Base-by-base conservation (phyloP, 371 early-diverging fungal genomes). In the Zancudomyces culisetae region DNA sequence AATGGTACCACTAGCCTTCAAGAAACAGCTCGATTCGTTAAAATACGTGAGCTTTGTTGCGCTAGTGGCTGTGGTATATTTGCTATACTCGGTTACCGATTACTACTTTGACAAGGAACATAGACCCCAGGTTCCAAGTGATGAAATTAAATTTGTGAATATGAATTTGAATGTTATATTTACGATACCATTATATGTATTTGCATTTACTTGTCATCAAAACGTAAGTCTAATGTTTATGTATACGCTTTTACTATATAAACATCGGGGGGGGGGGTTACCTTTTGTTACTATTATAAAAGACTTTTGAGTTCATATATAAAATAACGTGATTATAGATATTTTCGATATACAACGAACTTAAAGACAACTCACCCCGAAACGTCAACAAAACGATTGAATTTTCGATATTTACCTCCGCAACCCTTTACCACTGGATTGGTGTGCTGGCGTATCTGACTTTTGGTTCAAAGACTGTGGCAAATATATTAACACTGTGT, bases 171-270 rank as follows among this genome's bases (percentile, higher is more conserved):
- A 71, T 13, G 87, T 95, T 62, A 79, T 98, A 50, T 75, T 74
- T 21, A 78, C 78, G 2, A 63, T 98, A 23, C 98, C 98, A 1
- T 87, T 98, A 42, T 98, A 98, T 75, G 90, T 99, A 22, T 99
- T 99, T 76, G 88, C 92, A n/a, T 99, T 98, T 57, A 93, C 93
- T 41, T 96, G 61, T 68, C 78, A 64, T 67, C 66, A 66, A 53
- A 65, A 57, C 56, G 48, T 48, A 23, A 15, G 22, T 27, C 15
- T 48, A n/a, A n/a, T n/a, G n/a, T 48, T n/a, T 23, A 27, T n/a
- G 6, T 43, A 21, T 39, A 42, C 23, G n/a, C 24, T 21, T n/a
- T 21, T 40, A 21, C 8, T 43, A 51, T 39, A n/a, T 51, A 27
- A 4, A 42, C 6, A n/a, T n/a, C n/a, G n/a, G n/a, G n/a, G n/a